These are phyloP conservation scores for Adansonia grandidieri DNA, from an alignment of 441 rosid genomes.

Conservation along the genomic window DNA sequence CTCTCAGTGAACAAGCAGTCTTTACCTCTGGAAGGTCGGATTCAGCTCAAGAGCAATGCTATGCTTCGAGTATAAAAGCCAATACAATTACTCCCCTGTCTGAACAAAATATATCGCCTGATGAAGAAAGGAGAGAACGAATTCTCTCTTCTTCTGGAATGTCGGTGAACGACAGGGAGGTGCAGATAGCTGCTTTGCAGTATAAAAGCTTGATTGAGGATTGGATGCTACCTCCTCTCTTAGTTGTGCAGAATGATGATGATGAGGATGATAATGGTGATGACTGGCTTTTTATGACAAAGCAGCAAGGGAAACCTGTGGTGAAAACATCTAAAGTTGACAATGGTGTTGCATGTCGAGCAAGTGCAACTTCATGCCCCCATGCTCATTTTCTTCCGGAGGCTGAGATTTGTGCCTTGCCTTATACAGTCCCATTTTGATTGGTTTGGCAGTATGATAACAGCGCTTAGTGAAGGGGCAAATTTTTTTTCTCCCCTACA, in stretches of 20 bases:
- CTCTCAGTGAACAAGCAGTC: not conserved
- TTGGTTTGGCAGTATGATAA: not conserved
- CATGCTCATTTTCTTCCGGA: constrained; percentile 43
- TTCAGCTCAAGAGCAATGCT: not conserved
- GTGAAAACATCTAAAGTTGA: constrained; percentile 28
- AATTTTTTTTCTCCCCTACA: not conserved
- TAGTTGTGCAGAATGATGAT: constrained; percentile 10
- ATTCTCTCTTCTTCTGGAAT: not conserved
- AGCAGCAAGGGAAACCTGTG: constrained; percentile 20
- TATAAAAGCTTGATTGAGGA: constrained; percentile 38
- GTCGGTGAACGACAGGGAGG: constrained; percentile 4
- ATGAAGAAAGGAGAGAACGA: not conserved
- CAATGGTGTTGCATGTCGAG: constrained; percentile 1
- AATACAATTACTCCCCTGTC: not conserved
- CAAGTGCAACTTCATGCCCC: constrained; percentile 37
- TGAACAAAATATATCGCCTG: not conserved
- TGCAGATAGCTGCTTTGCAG: constrained; percentile 16
- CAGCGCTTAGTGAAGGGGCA: not conserved
- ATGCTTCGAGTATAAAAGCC: not conserved
- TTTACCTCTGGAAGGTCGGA: constrained; percentile 27
- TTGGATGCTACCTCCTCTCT: constrained; percentile 41
- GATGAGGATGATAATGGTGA: constrained; percentile 33
- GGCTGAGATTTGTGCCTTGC: constrained; percentile 56
- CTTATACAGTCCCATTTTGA: constrained; percentile 64
- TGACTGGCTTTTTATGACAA: constrained; percentile 45